Conservation (phyloP, 2,329 filamentous ascomycete genomes). For the Daldinia eschscholtzii region DNA sequence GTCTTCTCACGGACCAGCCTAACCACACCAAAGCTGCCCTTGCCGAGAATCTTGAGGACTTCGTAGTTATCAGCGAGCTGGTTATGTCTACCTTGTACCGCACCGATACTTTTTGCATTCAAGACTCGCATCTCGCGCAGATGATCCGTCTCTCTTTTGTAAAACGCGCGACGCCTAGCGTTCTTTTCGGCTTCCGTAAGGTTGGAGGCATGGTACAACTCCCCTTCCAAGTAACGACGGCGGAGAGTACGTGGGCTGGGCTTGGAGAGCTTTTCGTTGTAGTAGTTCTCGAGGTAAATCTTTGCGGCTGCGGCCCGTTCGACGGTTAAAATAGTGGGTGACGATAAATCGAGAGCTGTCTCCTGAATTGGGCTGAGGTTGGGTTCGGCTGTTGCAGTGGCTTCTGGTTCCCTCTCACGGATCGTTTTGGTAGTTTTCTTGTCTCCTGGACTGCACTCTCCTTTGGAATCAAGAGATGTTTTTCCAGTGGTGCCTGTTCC, state of each 20-base stretch:
- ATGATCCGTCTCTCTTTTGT: constrained; percentile 76
- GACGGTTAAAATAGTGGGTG: constrained; percentile 68
- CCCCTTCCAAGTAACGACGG: constrained; percentile 71
- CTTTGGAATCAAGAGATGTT: constrained; percentile 59
- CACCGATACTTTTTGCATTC: constrained; percentile 69
- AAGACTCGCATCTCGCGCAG: constrained; percentile 79
- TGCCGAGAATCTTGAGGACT: constrained; percentile 83
- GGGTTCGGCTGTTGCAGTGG: constrained; percentile 47
- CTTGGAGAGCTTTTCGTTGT: constrained; percentile 74
- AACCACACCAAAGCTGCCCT: constrained; percentile 95
- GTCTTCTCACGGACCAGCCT: constrained; percentile 80
- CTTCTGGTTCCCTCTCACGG: constrained; percentile 46
- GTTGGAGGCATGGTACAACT: constrained; percentile 68
- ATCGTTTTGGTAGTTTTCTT: constrained; percentile 49
- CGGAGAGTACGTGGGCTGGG: constrained; percentile 72
- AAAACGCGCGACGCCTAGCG: constrained; percentile 69
- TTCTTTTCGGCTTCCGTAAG: constrained; percentile 68
- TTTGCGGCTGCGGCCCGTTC: constrained; percentile 86
- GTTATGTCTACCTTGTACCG: constrained; percentile 58
- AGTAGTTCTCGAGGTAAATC: constrained; percentile 87
- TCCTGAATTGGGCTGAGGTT: constrained; percentile 53
- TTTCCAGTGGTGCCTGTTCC: constrained; percentile 53
- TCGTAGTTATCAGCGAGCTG: constrained; percentile 77
- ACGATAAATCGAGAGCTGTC: constrained; percentile 46
- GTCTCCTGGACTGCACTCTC: constrained; percentile 49